Evolutionary conservation across 306 rosid genomes (phyloP), one percentile per base, ranked within the genome.

Genomic region (Quercus agrifolia): DNA sequence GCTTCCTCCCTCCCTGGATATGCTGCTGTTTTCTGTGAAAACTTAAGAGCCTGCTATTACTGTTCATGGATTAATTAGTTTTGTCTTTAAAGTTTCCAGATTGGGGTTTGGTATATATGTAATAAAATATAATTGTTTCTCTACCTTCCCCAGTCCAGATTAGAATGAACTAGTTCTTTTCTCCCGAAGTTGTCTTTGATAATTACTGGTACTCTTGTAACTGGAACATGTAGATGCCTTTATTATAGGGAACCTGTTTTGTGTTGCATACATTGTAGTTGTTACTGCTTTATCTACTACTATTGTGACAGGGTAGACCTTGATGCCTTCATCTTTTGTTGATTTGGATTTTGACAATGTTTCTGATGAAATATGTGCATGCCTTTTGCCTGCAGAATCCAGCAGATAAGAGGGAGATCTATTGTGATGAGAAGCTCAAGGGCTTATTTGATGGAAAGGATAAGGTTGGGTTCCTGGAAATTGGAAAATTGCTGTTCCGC

Each of bases 341-440:
- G 35, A 5, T 23, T 63, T 27, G 41, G 28, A 28, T 63, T 28
- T 59, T 27, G 7, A 28, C 70, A 28, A 63, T 63, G 70, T 33
- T 63, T 52, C 14, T 80, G n/a, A 38, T 56, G 57, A 35, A 28
- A 70, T 35, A 52, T 69, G 57, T 71, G 19, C 23, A 21, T 15
- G 41, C 59, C 52, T 64, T 58, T 21, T 19, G 28, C 46, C 74
- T 69, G 85, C 88, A 87, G 88, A 82, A 85, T 78, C 85, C 88
- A 23, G 81, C 76, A 18, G 71, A 85, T 78, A 87, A 78, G 85
- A 83, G 79, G 77, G 84, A 87, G 83, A 87, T 87, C 79, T 35
- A 25, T 52, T 87, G 91, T 12, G 91, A 87, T 76, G 77, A 73
- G 23, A 87, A 80, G 68, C 87, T 87, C 11, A 87, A 87, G 81